Evolutionary conservation across 805 yeast genomes (phyloP).

Genomic region (Metschnikowia picachoensis): DNA sequence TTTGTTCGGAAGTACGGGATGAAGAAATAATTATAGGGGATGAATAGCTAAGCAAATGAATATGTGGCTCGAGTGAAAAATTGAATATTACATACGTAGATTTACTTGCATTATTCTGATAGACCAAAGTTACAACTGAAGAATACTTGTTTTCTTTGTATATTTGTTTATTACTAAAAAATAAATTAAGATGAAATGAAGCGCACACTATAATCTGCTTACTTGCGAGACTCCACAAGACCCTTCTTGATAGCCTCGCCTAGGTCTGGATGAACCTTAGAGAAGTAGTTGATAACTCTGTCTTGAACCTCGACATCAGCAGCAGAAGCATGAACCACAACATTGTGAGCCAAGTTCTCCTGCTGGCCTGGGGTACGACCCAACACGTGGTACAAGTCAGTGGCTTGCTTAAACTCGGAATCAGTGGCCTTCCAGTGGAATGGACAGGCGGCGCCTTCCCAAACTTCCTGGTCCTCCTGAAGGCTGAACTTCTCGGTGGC

Average conservation of each 20-base stretch:
- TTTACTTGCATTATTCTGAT: too few species aligned
- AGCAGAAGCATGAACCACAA: constrained; percentile 65
- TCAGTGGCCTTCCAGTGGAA: constrained; percentile 80
- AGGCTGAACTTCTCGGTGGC: constrained; percentile 43
- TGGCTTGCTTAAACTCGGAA: constrained; percentile 77
- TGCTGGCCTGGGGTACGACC: constrained; percentile 80
- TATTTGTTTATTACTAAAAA: not conserved
- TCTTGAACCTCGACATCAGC: constrained; percentile 79
- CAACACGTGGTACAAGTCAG: constrained; percentile 72
- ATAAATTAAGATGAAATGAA: constrained; percentile 2
- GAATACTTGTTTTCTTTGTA: not conserved
- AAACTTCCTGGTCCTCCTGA: constrained; percentile 70
- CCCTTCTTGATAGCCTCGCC: constrained; percentile 67
- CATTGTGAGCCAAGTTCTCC: constrained; percentile 75
- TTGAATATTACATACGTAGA: too few species aligned
- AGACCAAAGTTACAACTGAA: too few species aligned
- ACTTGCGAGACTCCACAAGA: constrained; percentile 49
- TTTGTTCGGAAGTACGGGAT: too few species aligned
- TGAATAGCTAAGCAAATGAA: too few species aligned
- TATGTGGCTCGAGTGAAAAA: too few species aligned
- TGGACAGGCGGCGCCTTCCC: constrained; percentile 79
- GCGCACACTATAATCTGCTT: constrained; percentile 12
- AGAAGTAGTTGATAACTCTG: constrained; percentile 70
- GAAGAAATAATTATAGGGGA: too few species aligned
- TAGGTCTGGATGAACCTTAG: constrained; percentile 65